A percentile compares a stretch with the other conserved stretches of the same genome.
These are phyloP conservation scores for Jacaranda copaia DNA, from an alignment of 257 asterid genomes.

Conservation along the genomic window DNA sequence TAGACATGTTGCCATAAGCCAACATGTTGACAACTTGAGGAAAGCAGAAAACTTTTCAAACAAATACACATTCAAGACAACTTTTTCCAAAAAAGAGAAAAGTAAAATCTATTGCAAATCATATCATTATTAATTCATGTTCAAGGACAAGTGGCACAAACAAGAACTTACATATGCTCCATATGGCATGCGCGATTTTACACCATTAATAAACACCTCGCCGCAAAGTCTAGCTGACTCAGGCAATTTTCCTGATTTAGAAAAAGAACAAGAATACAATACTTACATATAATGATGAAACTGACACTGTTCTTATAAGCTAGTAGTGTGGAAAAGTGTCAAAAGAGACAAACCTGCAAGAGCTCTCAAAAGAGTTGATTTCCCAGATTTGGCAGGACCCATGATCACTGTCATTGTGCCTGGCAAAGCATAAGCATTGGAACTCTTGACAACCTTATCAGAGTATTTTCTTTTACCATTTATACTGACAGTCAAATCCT, in stretches of 20 bases:
- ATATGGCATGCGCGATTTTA: constrained; percentile 71
- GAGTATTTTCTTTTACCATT: constrained; percentile 94
- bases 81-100: too few relatives aligned
- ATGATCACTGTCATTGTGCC: constrained; percentile 99
- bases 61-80: constrained; percentile 23
- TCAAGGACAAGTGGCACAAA: constrained; percentile 29
- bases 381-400: constrained; percentile 99
- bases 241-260: constrained; percentile 78
- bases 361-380: constrained; percentile 96
- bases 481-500: constrained; percentile 87
- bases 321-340: constrained; percentile 6
- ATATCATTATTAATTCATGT: background rate
- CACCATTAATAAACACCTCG: constrained; percentile 89
- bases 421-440: constrained; percentile 90
- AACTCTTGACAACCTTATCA: constrained; percentile 88
- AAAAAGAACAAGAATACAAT: constrained; percentile 7
- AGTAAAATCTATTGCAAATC: background rate
- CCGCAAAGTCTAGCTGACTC: constrained; percentile 85
- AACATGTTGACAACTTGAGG: constrained; percentile 2
- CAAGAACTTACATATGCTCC: constrained; percentile 83
- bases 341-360: constrained; percentile 74
- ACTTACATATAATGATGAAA: constrained; percentile 3
- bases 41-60: constrained; percentile 14
- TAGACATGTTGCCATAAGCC: background rate
- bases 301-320: background rate